A percentile compares a stretch with the other conserved stretches of the same genome.
Evolutionary conservation across 2,329 filamentous ascomycete genomes (phyloP).

Genomic region (Nemania sp.): DNA sequence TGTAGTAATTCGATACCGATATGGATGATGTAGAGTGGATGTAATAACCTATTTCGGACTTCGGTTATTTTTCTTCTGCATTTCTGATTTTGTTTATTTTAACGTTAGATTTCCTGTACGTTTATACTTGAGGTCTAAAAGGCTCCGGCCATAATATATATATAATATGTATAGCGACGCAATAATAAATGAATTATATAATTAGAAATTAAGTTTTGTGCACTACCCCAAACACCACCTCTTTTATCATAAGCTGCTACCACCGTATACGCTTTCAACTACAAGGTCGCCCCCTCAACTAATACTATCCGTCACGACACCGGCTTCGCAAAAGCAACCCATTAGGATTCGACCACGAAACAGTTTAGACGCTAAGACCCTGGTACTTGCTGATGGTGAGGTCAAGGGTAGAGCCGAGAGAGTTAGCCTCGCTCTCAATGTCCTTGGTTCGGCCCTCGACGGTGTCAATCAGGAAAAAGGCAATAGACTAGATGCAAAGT

Average conservation of each 20-base stretch:
- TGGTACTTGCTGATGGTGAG: slow-evolving; percentile 29
- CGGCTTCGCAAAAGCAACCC: background rate
- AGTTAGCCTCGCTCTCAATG: slow-evolving; percentile 30
- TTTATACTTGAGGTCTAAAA: no score
- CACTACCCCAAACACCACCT: background rate
- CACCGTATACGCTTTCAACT: background rate
- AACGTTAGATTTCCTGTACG: no score
- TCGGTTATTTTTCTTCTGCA: no score
- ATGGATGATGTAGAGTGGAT: no score
- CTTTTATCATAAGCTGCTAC: background rate
- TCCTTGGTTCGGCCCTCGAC: slow-evolving; percentile 13
- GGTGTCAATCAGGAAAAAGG: slow-evolving; percentile 24
- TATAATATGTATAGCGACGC: no score
- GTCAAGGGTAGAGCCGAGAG: slow-evolving; percentile 29
- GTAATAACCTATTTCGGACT: no score
- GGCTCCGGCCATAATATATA: no score
- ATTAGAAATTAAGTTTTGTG: slow-evolving; percentile 12
- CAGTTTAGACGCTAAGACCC: slow-evolving; percentile 14
- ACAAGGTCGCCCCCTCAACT: no score
- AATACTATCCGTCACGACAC: no score
- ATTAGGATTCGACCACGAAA: background rate
- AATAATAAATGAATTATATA: slow-evolving; percentile 9
- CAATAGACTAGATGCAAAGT: slow-evolving; percentile 20
- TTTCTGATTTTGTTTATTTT: no score
- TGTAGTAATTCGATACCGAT: no score